A percentile compares a stretch with the other conserved stretches of the same genome.
phyloP scores from a whole-genome alignment of 495 filamentous ascomycete species.

The Penicillium manginii region DNA sequence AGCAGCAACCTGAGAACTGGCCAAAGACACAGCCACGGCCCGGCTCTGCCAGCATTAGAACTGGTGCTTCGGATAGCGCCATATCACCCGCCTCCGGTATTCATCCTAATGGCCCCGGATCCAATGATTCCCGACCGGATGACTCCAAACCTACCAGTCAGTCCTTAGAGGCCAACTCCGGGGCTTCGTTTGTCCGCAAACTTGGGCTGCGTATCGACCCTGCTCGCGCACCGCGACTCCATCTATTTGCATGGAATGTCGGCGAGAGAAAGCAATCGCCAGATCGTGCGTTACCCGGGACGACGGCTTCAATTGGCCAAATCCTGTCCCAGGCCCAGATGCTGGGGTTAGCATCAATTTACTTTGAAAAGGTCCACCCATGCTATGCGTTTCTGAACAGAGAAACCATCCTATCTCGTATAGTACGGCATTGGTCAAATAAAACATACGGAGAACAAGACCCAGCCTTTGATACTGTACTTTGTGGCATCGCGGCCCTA shows the following conservation, averaged over 20 bases:
- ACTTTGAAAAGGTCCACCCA: constrained; percentile 54
- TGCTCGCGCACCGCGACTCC: constrained; percentile 52
- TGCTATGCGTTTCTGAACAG: constrained; percentile 56
- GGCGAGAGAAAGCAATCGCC: constrained; percentile 42
- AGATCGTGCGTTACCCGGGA: neutral
- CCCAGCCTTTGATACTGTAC: constrained; percentile 44
- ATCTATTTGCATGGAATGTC: constrained; percentile 61
- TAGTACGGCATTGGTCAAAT: constrained; percentile 42
- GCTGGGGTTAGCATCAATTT: constrained; percentile 41
- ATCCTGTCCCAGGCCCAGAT: constrained; percentile 48
- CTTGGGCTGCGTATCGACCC: constrained; percentile 57
- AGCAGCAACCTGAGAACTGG: constrained; percentile 23
- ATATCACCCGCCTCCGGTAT: constrained; percentile 15
- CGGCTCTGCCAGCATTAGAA: neutral
- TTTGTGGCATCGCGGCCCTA: constrained; percentile 54
- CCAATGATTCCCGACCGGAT: neutral
- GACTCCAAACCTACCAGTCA: constrained; percentile 8
- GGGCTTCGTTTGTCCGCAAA: constrained; percentile 57
- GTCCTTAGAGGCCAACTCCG: constrained; percentile 56
- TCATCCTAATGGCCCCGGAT: constrained; percentile 2
- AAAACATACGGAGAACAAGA: constrained; percentile 20
- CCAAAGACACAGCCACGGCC: constrained; percentile 2
- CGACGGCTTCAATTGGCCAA: constrained; percentile 33
- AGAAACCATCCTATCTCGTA: constrained; percentile 31
- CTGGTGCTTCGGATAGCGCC: constrained; percentile 9